Conservation (phyloP, 495 filamentous ascomycete species). For the Penicillium pulvis region DNA sequence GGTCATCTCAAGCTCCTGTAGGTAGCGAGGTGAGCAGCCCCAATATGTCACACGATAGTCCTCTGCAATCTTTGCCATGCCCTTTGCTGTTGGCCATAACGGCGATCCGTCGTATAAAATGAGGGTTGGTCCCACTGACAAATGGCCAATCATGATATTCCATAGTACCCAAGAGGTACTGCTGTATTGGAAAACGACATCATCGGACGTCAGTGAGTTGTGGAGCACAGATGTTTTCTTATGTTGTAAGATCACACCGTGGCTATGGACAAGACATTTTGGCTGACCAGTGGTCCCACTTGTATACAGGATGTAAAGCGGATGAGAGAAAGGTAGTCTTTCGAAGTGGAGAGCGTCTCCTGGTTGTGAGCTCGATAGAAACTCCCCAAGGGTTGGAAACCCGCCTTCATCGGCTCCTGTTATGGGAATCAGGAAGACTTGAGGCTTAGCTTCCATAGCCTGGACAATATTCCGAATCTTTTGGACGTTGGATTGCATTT, state of each 20-base stretch:
- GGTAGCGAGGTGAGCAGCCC: conserved; percentile 69
- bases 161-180: conserved; percentile 87
- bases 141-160: conserved; percentile 56
- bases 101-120: conserved; percentile 75
- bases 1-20: conserved; percentile 64
- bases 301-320: conserved; percentile 72
- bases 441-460: conserved; percentile 44
- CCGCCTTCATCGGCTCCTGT: conserved; percentile 34
- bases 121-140: conserved; percentile 63
- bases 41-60: conserved; percentile 57
- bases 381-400: conserved; percentile 39
- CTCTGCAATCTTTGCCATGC: conserved; percentile 22
- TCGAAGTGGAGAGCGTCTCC: conserved; percentile 47
- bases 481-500: conserved; percentile 32
- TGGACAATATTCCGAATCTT: conserved; percentile 55
- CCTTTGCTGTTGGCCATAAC: conserved; percentile 57
- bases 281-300: conserved; percentile 72
- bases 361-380: conserved; percentile 14
- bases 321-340: conserved; percentile 62
- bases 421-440: conserved; percentile 29
- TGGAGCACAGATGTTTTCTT: conserved; percentile 63
- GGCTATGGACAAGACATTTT: conserved; percentile 73
- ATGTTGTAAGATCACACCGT: conserved; percentile 58
- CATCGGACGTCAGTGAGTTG: conserved; percentile 47
- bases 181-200: conserved; percentile 55